These are phyloP conservation scores for Eucalyptus globulus DNA, from an alignment of 345 rosid genomes.

Conservation along the genomic window DNA sequence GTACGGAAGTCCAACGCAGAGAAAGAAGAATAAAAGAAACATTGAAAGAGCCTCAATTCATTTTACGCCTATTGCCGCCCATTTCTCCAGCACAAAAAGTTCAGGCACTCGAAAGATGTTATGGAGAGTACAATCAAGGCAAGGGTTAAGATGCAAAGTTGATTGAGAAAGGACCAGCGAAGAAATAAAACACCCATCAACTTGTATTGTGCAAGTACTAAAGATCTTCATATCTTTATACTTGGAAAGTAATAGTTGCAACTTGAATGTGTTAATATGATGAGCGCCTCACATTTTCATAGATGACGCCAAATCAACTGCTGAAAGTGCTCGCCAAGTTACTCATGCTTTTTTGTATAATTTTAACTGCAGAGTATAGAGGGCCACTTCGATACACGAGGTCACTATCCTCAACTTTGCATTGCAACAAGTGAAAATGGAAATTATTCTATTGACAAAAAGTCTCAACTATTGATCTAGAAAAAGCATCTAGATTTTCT, in stretches of 20 bases:
- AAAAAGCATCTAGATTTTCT: too few relatives aligned
- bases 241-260: neutral
- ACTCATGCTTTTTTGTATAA: neutral
- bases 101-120: neutral
- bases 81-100: too few relatives aligned
- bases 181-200: neutral
- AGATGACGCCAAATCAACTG: neutral
- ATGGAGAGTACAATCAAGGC: neutral
- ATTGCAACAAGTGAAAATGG: too few relatives aligned
- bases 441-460: too few relatives aligned
- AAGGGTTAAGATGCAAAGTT: neutral
- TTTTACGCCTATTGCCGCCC: neutral
- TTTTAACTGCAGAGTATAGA: neutral
- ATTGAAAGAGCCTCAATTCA: neutral
- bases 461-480: too few relatives aligned
- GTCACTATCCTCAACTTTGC: neutral
- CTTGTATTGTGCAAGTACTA: neutral
- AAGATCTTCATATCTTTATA: neutral
- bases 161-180: neutral
- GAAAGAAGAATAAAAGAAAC: neutral
- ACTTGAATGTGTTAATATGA: neutral
- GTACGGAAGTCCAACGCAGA: neutral
- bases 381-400: neutral
- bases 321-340: neutral
- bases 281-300: neutral